These are phyloP conservation scores for Carex myosuroides DNA, from an alignment of 176 grass and related monocot species.

Conservation along the genomic window DNA sequence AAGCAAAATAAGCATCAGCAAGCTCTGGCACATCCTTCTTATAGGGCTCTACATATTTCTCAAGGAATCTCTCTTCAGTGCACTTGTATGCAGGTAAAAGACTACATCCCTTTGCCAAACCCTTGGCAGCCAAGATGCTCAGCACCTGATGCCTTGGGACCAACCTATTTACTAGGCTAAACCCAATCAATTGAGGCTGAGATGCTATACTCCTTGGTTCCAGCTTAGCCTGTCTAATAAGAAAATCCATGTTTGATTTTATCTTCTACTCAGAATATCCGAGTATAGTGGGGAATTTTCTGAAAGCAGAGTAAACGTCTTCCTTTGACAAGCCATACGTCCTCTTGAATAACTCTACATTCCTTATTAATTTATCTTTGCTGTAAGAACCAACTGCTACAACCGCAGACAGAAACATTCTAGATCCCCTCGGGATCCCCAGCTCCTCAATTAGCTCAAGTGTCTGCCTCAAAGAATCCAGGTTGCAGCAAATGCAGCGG, in stretches of 20 bases:
- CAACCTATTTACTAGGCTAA: not conserved
- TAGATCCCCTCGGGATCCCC: not conserved
- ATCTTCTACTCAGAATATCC: not conserved
- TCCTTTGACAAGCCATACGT: not conserved
- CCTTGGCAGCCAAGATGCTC: not conserved
- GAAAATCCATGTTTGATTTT: slow-evolving; percentile 10
- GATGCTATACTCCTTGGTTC: not conserved
- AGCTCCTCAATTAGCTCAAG: not conserved
- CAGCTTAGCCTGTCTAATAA: not conserved
- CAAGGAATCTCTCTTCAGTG: too few relatives aligned
- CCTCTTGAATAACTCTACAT: not conserved
- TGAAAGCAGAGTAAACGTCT: not conserved
- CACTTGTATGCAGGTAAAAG: too few relatives aligned
- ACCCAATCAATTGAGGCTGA: not conserved
- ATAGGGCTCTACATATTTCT: not conserved
- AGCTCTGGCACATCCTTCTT: not conserved
- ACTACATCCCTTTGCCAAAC: not conserved
- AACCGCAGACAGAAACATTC: not conserved
- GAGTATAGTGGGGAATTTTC: not conserved
- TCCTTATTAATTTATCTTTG: not conserved
- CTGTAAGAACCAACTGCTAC: not conserved
- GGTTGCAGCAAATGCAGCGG: not conserved
- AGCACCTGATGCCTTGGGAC: not conserved
- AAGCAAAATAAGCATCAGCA: not conserved
- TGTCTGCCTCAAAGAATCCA: not conserved